Evolutionary conservation across 805 yeast species (phyloP), one percentile per base, ranked within the genome.

Genomic region (Metschnikowia sp.): DNA sequence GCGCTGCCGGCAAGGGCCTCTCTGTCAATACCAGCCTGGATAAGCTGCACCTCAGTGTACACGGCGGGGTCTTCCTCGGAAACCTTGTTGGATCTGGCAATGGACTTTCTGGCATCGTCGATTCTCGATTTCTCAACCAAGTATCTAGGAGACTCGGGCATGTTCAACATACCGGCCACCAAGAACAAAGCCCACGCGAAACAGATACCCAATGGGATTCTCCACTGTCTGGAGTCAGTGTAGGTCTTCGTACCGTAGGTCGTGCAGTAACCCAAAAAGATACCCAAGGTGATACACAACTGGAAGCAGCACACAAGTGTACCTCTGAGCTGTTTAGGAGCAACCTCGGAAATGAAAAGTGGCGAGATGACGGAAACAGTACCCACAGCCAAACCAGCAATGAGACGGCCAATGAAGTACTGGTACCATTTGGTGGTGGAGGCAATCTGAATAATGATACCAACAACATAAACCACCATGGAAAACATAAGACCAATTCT

Each of bases 251-350:
- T 81, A 55, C 84, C 88, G 62, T 72, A 84, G 47, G 80, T 81
- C 39, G 82, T 74, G 67, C 86, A 77, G 70, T 82, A 82, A 60
- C 89, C 90, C 50, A 83, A 65, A 63, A 84, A 80, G 56, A 84
- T 84, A 72, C 89, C 90, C 42, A 79, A 68, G 37, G 89, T 83
- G 55, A 83, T 78, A 77, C 77, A 80, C 63, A 84, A 72, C 68
- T 84, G 90, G 74, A 78, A 84, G 57, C 81, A 78, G 38, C 84
- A 79, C 44, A 84, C 88, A 48, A 84, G 73, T 35, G 86, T 74
- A 65, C 89, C 89, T 78, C 90, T 79, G 36, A 84, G 66, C 44
- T 76, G 78, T 56, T 82, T 83, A 59, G 91, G 91, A 48, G 89
- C 69, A 48, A 83, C 74, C 65, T 84, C 91, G 35, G 85, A 76